phyloP scores from a whole-genome alignment of 2,329 filamentous ascomycete species.

The Aspergillus costaricaensis region DNA sequence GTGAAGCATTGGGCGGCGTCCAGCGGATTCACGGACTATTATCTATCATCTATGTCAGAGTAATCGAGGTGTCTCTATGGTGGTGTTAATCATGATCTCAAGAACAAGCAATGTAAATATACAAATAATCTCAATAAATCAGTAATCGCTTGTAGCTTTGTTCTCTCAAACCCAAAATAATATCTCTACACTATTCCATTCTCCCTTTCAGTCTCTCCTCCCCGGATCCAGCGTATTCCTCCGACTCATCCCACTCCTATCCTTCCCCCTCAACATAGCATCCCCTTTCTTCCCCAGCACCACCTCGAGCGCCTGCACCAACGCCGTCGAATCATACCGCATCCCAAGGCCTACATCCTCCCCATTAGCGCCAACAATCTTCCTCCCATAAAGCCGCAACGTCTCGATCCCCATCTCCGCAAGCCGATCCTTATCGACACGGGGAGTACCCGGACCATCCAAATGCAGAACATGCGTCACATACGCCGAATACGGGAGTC shows the following conservation, averaged over 20 bases:
- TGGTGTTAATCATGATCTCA: constrained; percentile 1
- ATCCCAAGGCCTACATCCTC: constrained; percentile 57
- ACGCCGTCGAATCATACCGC: constrained; percentile 73
- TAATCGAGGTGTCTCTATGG: constrained; percentile 1
- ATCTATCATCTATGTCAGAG: constrained; percentile 5
- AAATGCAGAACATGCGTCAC: constrained; percentile 84
- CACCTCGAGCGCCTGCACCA: constrained; percentile 74
- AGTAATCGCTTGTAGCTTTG: too few relatives aligned
- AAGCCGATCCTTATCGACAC: constrained; percentile 67
- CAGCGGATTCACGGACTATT: constrained; percentile 1
- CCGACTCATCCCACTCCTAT: constrained; percentile 50
- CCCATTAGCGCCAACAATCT: constrained; percentile 36
- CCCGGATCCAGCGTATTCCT: constrained; percentile 58
- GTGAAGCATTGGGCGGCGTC: constrained; percentile 38
- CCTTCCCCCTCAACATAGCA: constrained; percentile 45
- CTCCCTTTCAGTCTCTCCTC: constrained; percentile 29
- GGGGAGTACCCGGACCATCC: constrained; percentile 68
- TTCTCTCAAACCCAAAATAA: not conserved
- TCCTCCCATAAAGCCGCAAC: constrained; percentile 73
- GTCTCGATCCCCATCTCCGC: constrained; percentile 71
- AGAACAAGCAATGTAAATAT: constrained; percentile 3
- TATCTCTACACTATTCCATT: constrained; percentile 3
- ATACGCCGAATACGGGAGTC: constrained; percentile 63
- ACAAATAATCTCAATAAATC: not conserved
- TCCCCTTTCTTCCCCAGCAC: constrained; percentile 69